Conservation (phyloP, 2,329 filamentous ascomycete genomes). For the Blastomyces parvus region DNA sequence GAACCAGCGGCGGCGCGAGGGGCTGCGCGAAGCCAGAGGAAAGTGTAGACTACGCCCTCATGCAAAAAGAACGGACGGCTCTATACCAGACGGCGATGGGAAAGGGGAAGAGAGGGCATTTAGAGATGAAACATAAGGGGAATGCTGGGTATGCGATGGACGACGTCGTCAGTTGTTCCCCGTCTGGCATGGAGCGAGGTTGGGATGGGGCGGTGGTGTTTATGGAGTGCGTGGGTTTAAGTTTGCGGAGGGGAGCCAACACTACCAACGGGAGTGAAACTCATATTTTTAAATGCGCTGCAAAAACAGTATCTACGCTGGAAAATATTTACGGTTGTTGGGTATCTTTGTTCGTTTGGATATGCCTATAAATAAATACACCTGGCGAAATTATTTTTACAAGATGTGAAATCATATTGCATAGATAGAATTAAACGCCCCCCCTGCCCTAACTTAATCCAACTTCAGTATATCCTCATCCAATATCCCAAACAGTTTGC, state of each 20-base stretch:
- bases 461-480: slow-evolving; percentile 53
- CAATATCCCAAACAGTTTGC: slow-evolving; percentile 51
- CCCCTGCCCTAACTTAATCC: slow-evolving; percentile 32
- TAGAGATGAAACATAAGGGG: slow-evolving; percentile 4
- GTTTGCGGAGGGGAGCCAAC: not conserved
- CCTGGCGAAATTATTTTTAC: not conserved
- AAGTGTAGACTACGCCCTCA: slow-evolving; percentile 31
- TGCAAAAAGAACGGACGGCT: slow-evolving; percentile 18
- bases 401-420: not conserved
- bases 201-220: not conserved
- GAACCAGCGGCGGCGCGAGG: slow-evolving; percentile 24
- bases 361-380: not conserved
- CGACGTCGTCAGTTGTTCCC: not conserved
- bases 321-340: not conserved
- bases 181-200: not conserved
- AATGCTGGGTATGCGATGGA: not conserved
- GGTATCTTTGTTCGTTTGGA: not conserved
- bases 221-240: slow-evolving; percentile 4
- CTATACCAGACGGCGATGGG: not conserved
- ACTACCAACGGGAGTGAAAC: not conserved
- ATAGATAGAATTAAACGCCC: not conserved
- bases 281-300: not conserved
- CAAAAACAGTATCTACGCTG: not conserved
- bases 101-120: not conserved
- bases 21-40: slow-evolving; percentile 33